Base-by-base conservation (phyloP, 768 basidiomycete genomes). In the Chalciporus sphaerocephalus region DNA sequence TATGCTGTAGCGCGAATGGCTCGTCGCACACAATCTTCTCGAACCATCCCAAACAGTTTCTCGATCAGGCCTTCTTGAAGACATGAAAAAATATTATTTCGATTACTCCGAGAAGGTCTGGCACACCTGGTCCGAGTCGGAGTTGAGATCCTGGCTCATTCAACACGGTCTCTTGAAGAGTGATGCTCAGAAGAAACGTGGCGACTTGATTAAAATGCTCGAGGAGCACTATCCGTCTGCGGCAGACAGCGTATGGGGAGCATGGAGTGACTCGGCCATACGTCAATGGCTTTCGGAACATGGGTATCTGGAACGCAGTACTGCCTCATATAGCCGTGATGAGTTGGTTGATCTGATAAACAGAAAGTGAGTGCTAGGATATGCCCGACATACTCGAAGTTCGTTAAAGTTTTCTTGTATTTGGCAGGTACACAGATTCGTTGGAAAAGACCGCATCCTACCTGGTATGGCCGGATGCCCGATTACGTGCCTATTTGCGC, bases 391-490 rank as follows among this genome's bases (percentile, higher is more conserved):
- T 22, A 6, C 6, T 10, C 21, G 3, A 12, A 15, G 2, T 33
- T 20, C 22, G n/a, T 4, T n/a, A n/a, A n/a, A n/a, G n/a, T n/a
- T n/a, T n/a, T 6, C 32, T 37, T 36, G 59, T 38, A 18, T 20
- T 15, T 22, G 25, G n/a, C 53, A 88, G 80, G 60, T 82, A 80
- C 57, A 72, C 72, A 44, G 78, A 83, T 41, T 61, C 63, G 39
- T 59, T 61, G n/a, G 41, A 55, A 5, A 67, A 70, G 27, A 74
- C 75, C 1, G 73, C 82, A 2, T 69, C 80, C 2, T 96, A 95
- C 67, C 71, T 94, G 40, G 75, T 78, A 9, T 98, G 95, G 95
- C 89, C 91, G 11, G 94, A 97, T 58, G 89, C 93, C 3, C 79
- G 94, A 24, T 80, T 98, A 21, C 84, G 93, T 37, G 92, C 87